A percentile compares a stretch with the other conserved stretches of the same genome.
These are phyloP conservation scores for Thoreauomyces humboldtii DNA, from an alignment of 192 early-diverging fungal species.

Conservation along the genomic window DNA sequence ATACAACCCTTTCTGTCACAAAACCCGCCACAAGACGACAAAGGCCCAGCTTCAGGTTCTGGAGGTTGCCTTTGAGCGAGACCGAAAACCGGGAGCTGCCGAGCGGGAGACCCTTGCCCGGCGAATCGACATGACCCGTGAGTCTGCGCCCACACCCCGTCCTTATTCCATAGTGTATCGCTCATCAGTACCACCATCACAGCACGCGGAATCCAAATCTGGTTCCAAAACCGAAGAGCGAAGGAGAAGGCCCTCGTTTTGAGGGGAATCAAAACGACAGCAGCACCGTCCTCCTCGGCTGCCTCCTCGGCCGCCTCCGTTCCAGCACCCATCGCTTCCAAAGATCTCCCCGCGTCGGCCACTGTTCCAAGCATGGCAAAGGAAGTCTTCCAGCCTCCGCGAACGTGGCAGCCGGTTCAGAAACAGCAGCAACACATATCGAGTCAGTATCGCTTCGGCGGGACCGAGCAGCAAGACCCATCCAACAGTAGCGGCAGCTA, in stretches of 20 bases:
- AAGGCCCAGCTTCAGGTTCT: constrained; percentile 69
- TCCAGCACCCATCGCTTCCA: no score
- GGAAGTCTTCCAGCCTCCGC: background rate
- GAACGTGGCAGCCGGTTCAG: background rate
- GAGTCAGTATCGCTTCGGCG: no score
- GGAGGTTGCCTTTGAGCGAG: constrained; percentile 71
- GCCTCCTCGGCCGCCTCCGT: no score
- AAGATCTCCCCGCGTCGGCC: no score
- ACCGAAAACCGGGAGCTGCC: constrained; percentile 81
- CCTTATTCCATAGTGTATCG: background rate
- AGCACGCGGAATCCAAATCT: constrained; percentile 86
- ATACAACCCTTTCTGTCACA: constrained; percentile 35
- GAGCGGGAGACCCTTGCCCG: constrained; percentile 73
- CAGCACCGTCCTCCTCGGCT: background rate
- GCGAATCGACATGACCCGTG: constrained; percentile 77
- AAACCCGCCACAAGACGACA: constrained; percentile 66
- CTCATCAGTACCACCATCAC: background rate
- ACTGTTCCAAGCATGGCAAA: background rate
- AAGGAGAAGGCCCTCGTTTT: constrained; percentile 71
- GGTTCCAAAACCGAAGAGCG: constrained; percentile 89
- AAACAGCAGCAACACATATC: background rate
- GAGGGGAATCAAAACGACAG: background rate
- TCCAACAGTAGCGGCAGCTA: no score
- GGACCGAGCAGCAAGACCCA: no score
- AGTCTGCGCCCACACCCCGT: background rate